These are phyloP conservation scores for Iberis pinnata DNA, from an alignment of 345 rosid genomes.

Conservation along the genomic window DNA sequence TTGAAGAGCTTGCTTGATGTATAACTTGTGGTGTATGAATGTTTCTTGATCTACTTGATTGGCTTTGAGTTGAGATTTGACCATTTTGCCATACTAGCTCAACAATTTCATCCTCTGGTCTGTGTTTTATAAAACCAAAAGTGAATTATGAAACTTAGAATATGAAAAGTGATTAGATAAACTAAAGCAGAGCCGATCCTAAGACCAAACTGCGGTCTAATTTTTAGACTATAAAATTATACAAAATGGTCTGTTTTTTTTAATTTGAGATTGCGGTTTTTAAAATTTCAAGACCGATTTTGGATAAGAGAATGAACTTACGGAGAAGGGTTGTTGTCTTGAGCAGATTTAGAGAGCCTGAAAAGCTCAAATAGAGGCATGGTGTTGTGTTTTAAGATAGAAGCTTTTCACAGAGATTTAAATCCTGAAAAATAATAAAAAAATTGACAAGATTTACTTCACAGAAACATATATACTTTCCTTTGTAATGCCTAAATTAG, in stretches of 20 bases:
- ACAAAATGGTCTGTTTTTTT: too few relatives aligned
- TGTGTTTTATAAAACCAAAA: conserved; percentile 28
- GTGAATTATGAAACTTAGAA: conserved; percentile 6
- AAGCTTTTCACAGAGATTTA: conserved; percentile 8
- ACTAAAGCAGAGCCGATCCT: too few relatives aligned
- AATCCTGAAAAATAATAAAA: conserved; percentile 8
- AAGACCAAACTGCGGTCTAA: too few relatives aligned
- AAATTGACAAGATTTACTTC: conserved; percentile 10
- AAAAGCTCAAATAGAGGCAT: conserved; percentile 90
- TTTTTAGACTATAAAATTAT: too few relatives aligned
- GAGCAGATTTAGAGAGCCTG: conserved; percentile 39
- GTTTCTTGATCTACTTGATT: conserved; percentile 47
- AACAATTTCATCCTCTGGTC: conserved; percentile 52
- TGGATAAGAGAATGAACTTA: conserved; percentile 37
- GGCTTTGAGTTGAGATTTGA: conserved; percentile 54
- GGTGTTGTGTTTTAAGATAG: conserved; percentile 15
- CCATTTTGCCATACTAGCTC: conserved; percentile 86
- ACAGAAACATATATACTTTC: conserved; percentile 12
- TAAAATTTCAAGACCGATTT: too few relatives aligned
- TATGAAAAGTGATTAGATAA: too few relatives aligned
- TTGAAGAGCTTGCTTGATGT: conserved; percentile 27
- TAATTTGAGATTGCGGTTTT: too few relatives aligned
- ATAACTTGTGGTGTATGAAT: conserved; percentile 10
- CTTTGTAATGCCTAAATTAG: conserved; percentile 4
- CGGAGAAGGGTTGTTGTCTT: conserved; percentile 43